phyloP scores from a whole-genome alignment of 225 moss, liverwort and hornwort genomes.

The Pseudoscleropodium purum region DNA sequence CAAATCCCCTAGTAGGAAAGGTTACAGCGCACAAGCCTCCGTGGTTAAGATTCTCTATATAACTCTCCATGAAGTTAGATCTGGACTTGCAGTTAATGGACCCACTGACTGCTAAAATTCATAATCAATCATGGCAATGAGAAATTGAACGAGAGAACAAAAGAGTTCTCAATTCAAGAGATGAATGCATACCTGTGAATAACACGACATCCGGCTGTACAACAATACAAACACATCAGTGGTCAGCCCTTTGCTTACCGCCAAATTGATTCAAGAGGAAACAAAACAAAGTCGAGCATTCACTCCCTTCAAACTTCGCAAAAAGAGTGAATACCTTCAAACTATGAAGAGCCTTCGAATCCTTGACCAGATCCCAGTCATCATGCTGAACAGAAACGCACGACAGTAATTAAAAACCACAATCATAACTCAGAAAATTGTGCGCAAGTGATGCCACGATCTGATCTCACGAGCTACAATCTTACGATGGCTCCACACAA shows the following conservation, averaged over 20 bases:
- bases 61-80: not conserved
- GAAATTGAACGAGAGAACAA: not conserved
- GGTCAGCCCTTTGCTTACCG: not conserved
- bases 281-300: not conserved
- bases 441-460: not conserved
- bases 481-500: not conserved
- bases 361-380: constrained; percentile 64
- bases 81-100: not conserved
- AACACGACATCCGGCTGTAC: constrained; percentile 82
- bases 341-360: constrained; percentile 56
- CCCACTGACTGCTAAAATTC: not conserved
- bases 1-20: not conserved
- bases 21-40: not conserved
- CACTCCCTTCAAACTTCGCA: not conserved
- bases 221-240: constrained; percentile 1
- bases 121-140: not conserved
- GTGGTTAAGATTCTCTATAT: not conserved
- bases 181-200: constrained; percentile 60
- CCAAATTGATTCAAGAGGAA: not conserved
- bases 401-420: not conserved
- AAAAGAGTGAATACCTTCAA: constrained; percentile 48
- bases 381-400: constrained; percentile 56
- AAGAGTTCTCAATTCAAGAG: not conserved
- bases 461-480: not conserved
- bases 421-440: not conserved